A percentile compares a stretch with the other conserved stretches of the same genome.
Conservation (phyloP, 2,329 filamentous ascomycete species). For the Venturia carpophila region DNA sequence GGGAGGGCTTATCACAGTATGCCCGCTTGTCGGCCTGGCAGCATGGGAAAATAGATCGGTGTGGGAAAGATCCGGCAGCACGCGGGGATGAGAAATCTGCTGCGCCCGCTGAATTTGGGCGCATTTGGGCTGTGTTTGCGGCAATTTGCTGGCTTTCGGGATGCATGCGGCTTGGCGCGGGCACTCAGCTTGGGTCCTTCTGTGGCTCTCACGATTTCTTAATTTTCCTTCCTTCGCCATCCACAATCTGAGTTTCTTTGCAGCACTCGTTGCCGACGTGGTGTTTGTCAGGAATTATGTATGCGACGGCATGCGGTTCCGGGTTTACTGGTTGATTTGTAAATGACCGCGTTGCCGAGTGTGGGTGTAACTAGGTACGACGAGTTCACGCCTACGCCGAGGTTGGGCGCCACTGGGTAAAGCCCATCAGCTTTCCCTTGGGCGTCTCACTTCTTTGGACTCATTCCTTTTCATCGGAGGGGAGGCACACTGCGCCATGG, state of each 20-base stretch:
- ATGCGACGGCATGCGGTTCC: neutral
- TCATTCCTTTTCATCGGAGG: too few species aligned
- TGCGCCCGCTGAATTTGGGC: conserved; percentile 8
- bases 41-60: neutral
- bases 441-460: neutral
- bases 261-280: neutral
- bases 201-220: neutral
- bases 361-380: neutral
- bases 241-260: neutral
- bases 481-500: too few species aligned
- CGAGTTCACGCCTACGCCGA: neutral
- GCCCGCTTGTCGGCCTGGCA: neutral
- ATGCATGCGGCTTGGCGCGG: neutral
- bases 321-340: neutral
- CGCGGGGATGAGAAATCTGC: conserved; percentile 2
- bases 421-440: neutral
- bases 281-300: neutral
- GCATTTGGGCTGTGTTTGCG: neutral
- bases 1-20: neutral
- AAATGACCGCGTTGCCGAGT: neutral
- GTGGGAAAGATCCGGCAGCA: neutral
- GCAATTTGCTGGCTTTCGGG: conserved; percentile 5
- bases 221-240: neutral
- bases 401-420: neutral
- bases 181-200: neutral